Evolutionary conservation across 2,329 filamentous ascomycete species (phyloP).

Genomic region (Cryphonectria naterciae): DNA sequence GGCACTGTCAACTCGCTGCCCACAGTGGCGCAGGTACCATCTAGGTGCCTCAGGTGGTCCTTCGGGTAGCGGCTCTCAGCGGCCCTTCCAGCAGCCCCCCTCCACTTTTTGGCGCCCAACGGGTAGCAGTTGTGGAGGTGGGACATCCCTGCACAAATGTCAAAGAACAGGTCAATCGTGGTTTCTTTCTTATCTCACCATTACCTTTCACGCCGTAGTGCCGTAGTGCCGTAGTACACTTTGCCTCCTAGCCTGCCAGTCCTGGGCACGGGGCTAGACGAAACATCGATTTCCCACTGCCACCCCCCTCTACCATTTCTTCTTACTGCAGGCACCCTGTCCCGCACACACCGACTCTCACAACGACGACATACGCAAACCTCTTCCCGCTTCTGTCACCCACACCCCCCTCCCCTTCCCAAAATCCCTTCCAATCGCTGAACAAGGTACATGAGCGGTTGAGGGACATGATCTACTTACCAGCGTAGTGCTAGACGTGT

Average conservation of each 20-base stretch:
- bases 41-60: neutral
- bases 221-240: neutral
- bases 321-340: slow-evolving; percentile 13
- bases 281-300: slow-evolving; percentile 23
- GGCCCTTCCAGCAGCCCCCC: neutral
- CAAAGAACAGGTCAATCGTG: slow-evolving; percentile 5
- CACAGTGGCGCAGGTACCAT: neutral
- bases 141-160: slow-evolving; percentile 18
- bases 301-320: slow-evolving; percentile 13
- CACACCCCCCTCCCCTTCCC: slow-evolving; percentile 4
- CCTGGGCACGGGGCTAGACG: slow-evolving; percentile 3
- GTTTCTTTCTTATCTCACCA: slow-evolving; percentile 20
- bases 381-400: neutral
- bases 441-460: slow-evolving; percentile 15
- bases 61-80: slow-evolving; percentile 9
- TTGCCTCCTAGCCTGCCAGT: slow-evolving; percentile 4
- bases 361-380: slow-evolving; percentile 15
- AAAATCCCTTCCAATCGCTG: neutral
- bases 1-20: neutral
- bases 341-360: slow-evolving; percentile 28
- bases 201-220: neutral
- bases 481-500: slow-evolving; percentile 3
- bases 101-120: slow-evolving; percentile 2
- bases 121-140: neutral
- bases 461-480: slow-evolving; percentile 17